These are phyloP conservation scores for Populus hybrid DNA, from an alignment of 441 rosid species.

Conservation along the genomic window DNA sequence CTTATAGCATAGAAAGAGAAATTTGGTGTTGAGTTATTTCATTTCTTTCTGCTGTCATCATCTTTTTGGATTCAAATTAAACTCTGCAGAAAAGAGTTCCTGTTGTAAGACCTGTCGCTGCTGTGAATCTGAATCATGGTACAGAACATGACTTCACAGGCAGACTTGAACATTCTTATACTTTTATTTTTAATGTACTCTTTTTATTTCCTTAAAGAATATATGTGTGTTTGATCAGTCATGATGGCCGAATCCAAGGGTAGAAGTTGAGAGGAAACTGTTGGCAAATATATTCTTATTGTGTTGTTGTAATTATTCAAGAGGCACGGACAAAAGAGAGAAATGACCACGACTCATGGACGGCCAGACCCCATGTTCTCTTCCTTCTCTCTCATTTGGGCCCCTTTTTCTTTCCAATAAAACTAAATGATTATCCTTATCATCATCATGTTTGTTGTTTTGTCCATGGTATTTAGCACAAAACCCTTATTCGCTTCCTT, in stretches of 20 bases:
- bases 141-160: neutral
- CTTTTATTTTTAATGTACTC: neutral
- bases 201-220: neutral
- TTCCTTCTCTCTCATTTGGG: neutral
- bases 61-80: neutral
- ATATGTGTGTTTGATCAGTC: neutral
- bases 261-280: neutral
- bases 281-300: neutral
- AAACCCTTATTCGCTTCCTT: neutral
- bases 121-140: neutral
- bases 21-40: neutral
- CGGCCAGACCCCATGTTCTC: neutral
- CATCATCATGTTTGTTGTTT: constrained; percentile 9
- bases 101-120: neutral
- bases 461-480: neutral
- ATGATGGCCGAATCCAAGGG: neutral
- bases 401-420: constrained; percentile 15
- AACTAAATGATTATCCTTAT: constrained; percentile 27
- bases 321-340: constrained; percentile 4
- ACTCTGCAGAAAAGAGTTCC: neutral
- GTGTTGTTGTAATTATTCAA: neutral
- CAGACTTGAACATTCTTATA: neutral
- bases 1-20: neutral
- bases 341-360: neutral
- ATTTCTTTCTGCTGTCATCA: neutral